Evolutionary conservation across 208 protist genomes (phyloP), one percentile per base, ranked within the genome.

Genomic region (Trypanosoma scelopori): DNA sequence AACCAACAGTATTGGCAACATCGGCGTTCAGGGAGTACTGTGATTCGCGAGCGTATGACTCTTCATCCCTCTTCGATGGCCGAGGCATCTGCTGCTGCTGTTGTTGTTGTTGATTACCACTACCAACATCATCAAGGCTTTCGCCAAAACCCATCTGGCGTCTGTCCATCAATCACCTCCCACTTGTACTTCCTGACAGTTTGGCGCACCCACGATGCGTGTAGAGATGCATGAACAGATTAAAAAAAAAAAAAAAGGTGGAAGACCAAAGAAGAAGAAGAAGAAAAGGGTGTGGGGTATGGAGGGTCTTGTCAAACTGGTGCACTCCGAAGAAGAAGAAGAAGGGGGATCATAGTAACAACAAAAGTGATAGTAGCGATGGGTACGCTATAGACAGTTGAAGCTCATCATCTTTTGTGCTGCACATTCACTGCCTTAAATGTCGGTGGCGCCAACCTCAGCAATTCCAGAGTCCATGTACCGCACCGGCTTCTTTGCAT

Each of bases 401-500:
- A 3, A 5, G 4, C 3, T 46, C 43, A 28, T 64, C 3, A 9
- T 3, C 32, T 37, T 37, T 47, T 55, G 5, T 48, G 5, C 20
- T 58, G 3, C 4, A 62, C 32, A 48, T 11, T 47, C 32, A 28
- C 12, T 53, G 18, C 20, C 18, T 71, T 91, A 94, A 46, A 94
- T 83, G 32, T 94, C 89, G 23, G 84, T 94, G 16, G 81, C 79
- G 11, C 82, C 84, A 0, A 95, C 79, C 13, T 78, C 67, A 12
- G 55, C 60, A 43, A 95, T 78, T 20, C 75, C 78, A 11, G 73
- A 61, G 13, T 74, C 78, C 84, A 95, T 91, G 68, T 84, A 89
- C 37, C 70, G 69, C 64, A 75, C 84, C 27, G 90, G 90, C 53
- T 81, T 79, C 71, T 89, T 80, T 30, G 90, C 90, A 51, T 95